phyloP scores from a whole-genome alignment of 2,329 filamentous ascomycete genomes.

The Xylaria sp. region DNA sequence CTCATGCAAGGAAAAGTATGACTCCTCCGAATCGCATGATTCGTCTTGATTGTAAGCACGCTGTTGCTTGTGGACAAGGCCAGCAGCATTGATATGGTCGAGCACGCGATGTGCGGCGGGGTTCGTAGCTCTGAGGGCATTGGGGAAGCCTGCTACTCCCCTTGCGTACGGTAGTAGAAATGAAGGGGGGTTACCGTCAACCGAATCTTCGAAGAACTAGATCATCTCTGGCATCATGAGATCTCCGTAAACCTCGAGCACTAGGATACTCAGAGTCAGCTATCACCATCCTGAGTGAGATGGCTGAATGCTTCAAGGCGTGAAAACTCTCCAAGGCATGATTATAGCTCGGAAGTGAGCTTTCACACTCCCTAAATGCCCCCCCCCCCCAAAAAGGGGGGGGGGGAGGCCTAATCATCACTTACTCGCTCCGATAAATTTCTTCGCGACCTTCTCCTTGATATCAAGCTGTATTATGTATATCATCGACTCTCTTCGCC shows the following conservation, averaged over 20 bases:
- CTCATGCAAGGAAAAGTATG: background rate
- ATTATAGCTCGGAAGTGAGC: background rate
- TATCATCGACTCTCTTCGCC: background rate
- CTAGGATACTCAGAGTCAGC: conserved; percentile 4
- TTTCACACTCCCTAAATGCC: background rate
- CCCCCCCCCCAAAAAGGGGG: background rate
- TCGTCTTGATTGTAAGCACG: background rate
- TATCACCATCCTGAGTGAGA: background rate
- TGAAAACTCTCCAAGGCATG: background rate
- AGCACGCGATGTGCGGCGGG: background rate
- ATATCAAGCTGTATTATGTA: background rate
- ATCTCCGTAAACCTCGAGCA: background rate
- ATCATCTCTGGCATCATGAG: background rate
- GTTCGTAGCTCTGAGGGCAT: no score
- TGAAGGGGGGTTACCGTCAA: no score
- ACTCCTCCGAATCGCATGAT: background rate
- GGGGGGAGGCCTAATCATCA: background rate
- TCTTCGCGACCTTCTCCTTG: background rate
- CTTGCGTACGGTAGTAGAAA: background rate
- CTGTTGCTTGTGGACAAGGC: background rate
- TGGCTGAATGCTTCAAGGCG: background rate
- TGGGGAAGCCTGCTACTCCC: background rate
- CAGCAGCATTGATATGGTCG: background rate
- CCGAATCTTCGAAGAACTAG: background rate
- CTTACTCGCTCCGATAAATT: conserved; percentile 9